Evolutionary conservation across 768 basidiomycete species (phyloP).

Genomic region (Aureoboletus auriporus): DNA sequence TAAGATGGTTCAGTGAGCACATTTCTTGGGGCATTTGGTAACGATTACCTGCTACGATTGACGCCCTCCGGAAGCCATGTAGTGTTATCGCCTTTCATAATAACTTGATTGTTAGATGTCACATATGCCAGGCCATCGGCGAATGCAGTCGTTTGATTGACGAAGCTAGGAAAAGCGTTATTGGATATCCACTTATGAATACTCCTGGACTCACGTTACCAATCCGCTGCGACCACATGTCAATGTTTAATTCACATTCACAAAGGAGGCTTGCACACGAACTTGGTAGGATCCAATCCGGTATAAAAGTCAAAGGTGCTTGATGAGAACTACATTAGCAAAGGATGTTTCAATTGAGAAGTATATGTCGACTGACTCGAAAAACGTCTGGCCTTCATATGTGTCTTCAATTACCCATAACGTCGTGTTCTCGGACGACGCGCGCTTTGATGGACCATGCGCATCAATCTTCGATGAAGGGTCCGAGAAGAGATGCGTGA

Average conservation of each 20-base stretch:
- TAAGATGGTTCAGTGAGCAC: conserved; percentile 20
- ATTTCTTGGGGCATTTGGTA: neutral
- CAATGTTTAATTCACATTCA: conserved; percentile 8
- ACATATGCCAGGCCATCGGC: conserved; percentile 52
- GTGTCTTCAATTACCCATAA: conserved; percentile 68
- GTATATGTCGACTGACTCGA: conserved; percentile 48
- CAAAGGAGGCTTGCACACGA: conserved; percentile 7
- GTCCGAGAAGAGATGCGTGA: conserved; percentile 3
- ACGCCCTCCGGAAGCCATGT: conserved; percentile 50
- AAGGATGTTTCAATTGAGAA: neutral
- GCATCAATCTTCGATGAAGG: neutral
- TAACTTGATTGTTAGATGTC: conserved; percentile 51
- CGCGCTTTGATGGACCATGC: conserved; percentile 12
- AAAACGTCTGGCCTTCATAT: conserved; percentile 64
- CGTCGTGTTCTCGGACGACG: conserved; percentile 31
- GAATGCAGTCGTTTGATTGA: conserved; percentile 52
- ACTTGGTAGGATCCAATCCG: conserved; percentile 63
- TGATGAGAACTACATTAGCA: conserved; percentile 21
- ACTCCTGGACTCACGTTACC: conserved; percentile 52
- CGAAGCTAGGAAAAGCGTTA: conserved; percentile 46
- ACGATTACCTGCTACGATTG: conserved; percentile 54
- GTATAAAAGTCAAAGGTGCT: conserved; percentile 59
- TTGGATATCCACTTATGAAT: conserved; percentile 1
- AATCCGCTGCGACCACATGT: conserved; percentile 47
- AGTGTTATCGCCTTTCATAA: conserved; percentile 77